phyloP scores from a whole-genome alignment of 495 filamentous ascomycete genomes.

The Xylaria castorea region DNA sequence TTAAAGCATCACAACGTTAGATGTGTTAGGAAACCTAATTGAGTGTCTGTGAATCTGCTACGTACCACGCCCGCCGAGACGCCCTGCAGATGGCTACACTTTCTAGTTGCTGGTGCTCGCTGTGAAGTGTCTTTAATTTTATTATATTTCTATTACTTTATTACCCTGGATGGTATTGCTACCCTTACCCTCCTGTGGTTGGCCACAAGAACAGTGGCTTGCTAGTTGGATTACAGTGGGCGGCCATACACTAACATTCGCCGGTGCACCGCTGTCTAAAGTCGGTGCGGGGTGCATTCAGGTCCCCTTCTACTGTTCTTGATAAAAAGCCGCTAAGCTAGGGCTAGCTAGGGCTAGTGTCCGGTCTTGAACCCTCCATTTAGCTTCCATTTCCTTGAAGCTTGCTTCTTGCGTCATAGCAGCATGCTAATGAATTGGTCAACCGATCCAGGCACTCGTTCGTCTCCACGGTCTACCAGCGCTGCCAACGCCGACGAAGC shows the following conservation, averaged over 20 bases:
- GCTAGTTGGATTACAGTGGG: slow-evolving; percentile 10
- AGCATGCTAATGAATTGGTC: slow-evolving; percentile 34
- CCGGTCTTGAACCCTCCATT: slow-evolving; percentile 16
- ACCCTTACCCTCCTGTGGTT: neutral
- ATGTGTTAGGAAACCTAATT: neutral
- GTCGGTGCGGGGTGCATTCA: slow-evolving; percentile 25
- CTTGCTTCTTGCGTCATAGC: slow-evolving; percentile 25
- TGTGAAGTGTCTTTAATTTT: neutral
- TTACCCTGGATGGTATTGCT: neutral
- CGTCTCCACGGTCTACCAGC: slow-evolving; percentile 18
- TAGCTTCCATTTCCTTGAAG: slow-evolving; percentile 9
- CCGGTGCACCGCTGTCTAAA: slow-evolving; percentile 15
- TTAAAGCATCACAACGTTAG: neutral
- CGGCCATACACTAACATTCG: slow-evolving; percentile 20
- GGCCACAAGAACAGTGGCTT: neutral
- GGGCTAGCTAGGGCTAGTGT: slow-evolving; percentile 6
- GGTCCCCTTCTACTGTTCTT: neutral
- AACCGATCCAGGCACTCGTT: slow-evolving; percentile 35
- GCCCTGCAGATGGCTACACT: neutral
- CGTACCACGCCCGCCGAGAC: neutral
- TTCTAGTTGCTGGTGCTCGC: neutral
- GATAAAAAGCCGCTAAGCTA: neutral
- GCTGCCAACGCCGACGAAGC: slow-evolving; percentile 22
- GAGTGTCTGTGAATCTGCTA: neutral
- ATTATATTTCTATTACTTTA: neutral